These are phyloP conservation scores for Hypoxylon lienhwacheense DNA, from an alignment of 495 filamentous ascomycete species.

Conservation along the genomic window DNA sequence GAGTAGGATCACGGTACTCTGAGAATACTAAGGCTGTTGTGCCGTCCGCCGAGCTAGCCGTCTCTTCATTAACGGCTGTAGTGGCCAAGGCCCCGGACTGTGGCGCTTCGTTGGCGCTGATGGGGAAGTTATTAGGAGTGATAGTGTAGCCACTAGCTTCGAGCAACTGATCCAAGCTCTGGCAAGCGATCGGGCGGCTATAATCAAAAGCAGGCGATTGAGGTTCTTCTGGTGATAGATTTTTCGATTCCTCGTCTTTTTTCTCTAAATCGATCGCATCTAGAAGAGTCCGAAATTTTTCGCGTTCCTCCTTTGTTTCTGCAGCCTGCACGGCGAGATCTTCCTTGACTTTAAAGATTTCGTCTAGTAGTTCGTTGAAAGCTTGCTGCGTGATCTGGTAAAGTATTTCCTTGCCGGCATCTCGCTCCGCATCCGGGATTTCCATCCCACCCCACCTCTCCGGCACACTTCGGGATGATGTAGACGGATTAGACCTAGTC, in stretches of 20 bases:
- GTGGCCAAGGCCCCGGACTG: neutral
- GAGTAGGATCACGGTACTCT: slow-evolving; percentile 61
- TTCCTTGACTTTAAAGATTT: slow-evolving; percentile 80
- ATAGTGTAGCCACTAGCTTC: slow-evolving; percentile 54
- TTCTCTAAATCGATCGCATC: slow-evolving; percentile 53
- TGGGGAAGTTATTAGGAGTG: neutral
- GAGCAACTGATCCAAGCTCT: slow-evolving; percentile 54
- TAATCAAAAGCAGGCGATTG: slow-evolving; percentile 8
- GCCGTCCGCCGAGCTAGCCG: neutral
- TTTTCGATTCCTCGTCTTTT: slow-evolving; percentile 31
- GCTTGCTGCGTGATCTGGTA: slow-evolving; percentile 89
- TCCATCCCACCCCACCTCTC: slow-evolving; percentile 85
- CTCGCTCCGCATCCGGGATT: slow-evolving; percentile 75
- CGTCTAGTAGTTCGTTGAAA: slow-evolving; percentile 87
- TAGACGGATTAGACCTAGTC: slow-evolving; percentile 74
- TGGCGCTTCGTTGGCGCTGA: neutral
- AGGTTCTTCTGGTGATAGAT: slow-evolving; percentile 19
- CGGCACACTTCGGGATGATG: slow-evolving; percentile 76
- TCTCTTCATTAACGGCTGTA: neutral
- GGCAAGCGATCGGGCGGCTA: slow-evolving; percentile 33
- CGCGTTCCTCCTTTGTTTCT: slow-evolving; percentile 63
- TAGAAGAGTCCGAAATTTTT: slow-evolving; percentile 52
- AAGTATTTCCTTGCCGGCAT: slow-evolving; percentile 83
- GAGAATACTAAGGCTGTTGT: slow-evolving; percentile 1
- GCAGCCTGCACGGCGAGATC: slow-evolving; percentile 70